Percentiles rank a stretch among this genome's conserved stretches.
Evolutionary conservation across 192 early-diverging fungal genomes (phyloP).

Genomic region (Phycomyces nitens): DNA sequence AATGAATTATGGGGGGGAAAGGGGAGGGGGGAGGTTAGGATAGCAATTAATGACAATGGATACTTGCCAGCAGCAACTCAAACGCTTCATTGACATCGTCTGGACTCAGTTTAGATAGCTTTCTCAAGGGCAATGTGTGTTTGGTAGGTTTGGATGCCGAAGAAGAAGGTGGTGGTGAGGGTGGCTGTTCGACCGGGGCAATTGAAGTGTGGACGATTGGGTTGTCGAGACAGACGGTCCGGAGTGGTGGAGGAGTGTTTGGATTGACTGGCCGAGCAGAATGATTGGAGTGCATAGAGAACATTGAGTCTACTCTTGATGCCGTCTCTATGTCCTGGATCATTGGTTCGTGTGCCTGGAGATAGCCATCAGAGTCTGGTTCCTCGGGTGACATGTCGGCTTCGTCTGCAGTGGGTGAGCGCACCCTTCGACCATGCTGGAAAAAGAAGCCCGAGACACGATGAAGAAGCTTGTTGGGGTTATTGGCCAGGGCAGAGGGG

Average conservation of each 20-base stretch:
- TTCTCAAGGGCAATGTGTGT: not conserved
- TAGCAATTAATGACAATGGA: too few species aligned
- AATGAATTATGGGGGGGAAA: not conserved
- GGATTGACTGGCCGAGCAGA: slow-evolving; percentile 12
- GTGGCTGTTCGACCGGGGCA: not conserved
- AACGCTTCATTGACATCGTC: slow-evolving; percentile 30
- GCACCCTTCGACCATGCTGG: not conserved
- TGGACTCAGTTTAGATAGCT: not conserved
- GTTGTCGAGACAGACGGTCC: slow-evolving; percentile 15
- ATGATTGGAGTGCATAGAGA: slow-evolving; percentile 19
- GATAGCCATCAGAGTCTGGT: not conserved
- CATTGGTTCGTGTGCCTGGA: not conserved
- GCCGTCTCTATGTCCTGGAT: slow-evolving; percentile 7
- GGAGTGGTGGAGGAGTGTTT: slow-evolving; percentile 14
- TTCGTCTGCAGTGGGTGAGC: not conserved
- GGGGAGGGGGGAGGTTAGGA: too few species aligned
- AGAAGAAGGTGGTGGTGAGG: not conserved
- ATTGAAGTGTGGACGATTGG: slow-evolving; percentile 7
- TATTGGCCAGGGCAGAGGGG: slow-evolving; percentile 1
- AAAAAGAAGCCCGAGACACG: slow-evolving; percentile 19
- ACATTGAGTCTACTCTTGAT: slow-evolving; percentile 26
- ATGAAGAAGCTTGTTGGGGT: slow-evolving; percentile 9
- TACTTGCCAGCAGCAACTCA: slow-evolving; percentile 26
- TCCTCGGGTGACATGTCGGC: not conserved
- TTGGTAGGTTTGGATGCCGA: not conserved